A percentile compares a stretch with the other conserved stretches of the same genome.
Evolutionary conservation across 768 basidiomycete genomes (phyloP).

Genomic region (Lactarius deliciosus): DNA sequence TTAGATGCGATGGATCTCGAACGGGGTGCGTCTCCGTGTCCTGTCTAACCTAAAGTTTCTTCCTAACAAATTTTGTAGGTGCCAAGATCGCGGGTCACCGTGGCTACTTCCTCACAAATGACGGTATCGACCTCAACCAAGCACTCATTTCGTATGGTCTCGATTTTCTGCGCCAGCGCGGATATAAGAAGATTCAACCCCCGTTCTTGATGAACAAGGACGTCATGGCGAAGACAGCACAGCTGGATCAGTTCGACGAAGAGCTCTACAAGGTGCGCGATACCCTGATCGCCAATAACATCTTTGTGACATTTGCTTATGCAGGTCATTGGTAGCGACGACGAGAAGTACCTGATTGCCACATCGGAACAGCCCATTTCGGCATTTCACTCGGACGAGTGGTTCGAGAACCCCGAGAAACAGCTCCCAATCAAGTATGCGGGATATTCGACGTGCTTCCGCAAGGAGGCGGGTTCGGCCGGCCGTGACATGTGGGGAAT

Average conservation of each 20-base stretch:
- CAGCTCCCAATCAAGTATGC: constrained; percentile 93
- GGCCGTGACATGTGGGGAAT: constrained; percentile 99
- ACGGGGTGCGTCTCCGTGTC: constrained; percentile 56
- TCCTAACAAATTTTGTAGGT: constrained; percentile 45
- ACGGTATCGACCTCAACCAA: constrained; percentile 96
- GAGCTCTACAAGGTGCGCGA: constrained; percentile 88
- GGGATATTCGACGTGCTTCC: constrained; percentile 94
- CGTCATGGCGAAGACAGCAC: constrained; percentile 96
- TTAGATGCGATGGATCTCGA: constrained; percentile 97
- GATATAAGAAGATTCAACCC: constrained; percentile 93
- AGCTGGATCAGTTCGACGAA: constrained; percentile 97
- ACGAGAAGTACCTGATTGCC: constrained; percentile 98
- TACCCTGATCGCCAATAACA: not conserved
- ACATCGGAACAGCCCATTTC: constrained; percentile 99
- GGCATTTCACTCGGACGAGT: constrained; percentile 92
- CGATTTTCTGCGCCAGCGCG: constrained; percentile 79
- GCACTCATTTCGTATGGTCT: constrained; percentile 93
- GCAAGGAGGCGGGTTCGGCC: constrained; percentile 97
- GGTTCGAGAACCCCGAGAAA: constrained; percentile 90
- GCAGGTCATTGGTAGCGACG: constrained; percentile 82
- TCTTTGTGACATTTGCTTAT: not conserved
- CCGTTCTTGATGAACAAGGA: constrained; percentile 99
- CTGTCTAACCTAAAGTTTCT: not conserved
- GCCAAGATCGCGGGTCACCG: constrained; percentile 93
- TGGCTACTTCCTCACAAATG: constrained; percentile 94